Evolutionary conservation across 2,329 filamentous ascomycete species (phyloP), one percentile per base, ranked within the genome.

Genomic region (Cercospora canescens): DNA sequence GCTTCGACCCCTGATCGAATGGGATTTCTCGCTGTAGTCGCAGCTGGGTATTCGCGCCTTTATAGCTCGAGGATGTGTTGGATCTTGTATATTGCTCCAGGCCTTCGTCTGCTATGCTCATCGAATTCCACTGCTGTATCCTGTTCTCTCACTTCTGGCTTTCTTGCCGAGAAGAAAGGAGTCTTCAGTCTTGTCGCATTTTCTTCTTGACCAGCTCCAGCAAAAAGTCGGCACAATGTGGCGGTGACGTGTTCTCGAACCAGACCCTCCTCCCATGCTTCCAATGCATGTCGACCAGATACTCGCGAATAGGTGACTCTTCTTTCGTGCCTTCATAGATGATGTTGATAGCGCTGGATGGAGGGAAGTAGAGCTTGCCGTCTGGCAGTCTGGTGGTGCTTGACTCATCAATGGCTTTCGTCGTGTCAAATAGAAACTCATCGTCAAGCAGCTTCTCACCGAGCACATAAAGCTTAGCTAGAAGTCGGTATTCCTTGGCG

Each of bases 391-490:
- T 2, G 50, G 32, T 28, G 5, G 2, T 1, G 50, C 50, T 32
- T 21, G 41, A 26, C 26, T 59, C 56, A n/a, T 18, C 34, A 4
- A 30, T 6, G 8, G 56, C 34, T 14, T 28, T 59, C 32, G 62
- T 59, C 1, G 60, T 57, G 1, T 50, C 39, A 35, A 41, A 30
- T 26, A 54, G 54, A 26, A 64, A 64, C 7, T 14, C 8, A 16
- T 45, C 62, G 39, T 59, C 52, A 1, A 45, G 18, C 7, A 64
- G 24, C 54, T 64, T 64, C 18, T 64, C 62, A 21, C 62, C 62
- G 35, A 64, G 35, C 14, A 64, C 48, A 41, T 64, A 64, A 14
- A 64, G 54, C 9, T 60, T 59, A 26, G 48, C 39, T 16, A 59
- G 62, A 5, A 48, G 8, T 7, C 26, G 37, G 9, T 48, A 28